These are phyloP conservation scores for Mycena vitilis DNA, from an alignment of 768 basidiomycete genomes.

Conservation along the genomic window DNA sequence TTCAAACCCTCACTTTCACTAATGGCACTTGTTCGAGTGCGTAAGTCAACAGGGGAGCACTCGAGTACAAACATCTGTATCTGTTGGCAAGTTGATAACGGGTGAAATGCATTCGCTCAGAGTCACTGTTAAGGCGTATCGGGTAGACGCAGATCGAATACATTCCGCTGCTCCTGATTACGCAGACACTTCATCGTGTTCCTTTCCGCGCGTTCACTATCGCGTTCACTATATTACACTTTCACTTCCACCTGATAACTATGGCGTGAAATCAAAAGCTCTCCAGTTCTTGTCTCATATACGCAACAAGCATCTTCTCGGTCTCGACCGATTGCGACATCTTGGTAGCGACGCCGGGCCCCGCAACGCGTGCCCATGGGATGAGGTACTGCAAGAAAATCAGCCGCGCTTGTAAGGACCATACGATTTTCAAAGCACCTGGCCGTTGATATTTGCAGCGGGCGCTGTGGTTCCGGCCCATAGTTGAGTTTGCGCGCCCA, in stretches of 20 bases:
- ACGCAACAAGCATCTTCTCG: background rate
- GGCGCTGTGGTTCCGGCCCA: slow-evolving; percentile 12
- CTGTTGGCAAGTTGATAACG: no score
- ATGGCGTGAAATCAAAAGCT: background rate
- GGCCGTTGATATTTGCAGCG: background rate
- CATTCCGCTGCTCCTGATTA: no score
- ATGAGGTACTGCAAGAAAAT: slow-evolving; percentile 2
- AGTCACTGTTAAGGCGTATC: no score
- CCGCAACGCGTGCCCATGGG: slow-evolving; percentile 1
- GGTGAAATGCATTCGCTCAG: no score
- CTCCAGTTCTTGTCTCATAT: background rate
- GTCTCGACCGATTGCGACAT: background rate
- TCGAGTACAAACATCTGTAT: no score
- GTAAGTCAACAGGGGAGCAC: background rate
- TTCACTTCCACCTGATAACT: no score
- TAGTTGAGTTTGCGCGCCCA: slow-evolving; percentile 3
- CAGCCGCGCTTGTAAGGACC: background rate
- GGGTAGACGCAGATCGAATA: no score
- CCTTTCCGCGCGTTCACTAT: no score
- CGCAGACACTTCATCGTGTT: no score
- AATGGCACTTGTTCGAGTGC: slow-evolving; percentile 30
- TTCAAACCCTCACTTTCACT: slow-evolving; percentile 34
- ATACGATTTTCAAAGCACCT: background rate
- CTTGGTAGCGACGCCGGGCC: background rate
- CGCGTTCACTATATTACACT: no score